Base-by-base conservation (phyloP, 768 basidiomycete genomes). In the Austroboletus eburneus region DNA sequence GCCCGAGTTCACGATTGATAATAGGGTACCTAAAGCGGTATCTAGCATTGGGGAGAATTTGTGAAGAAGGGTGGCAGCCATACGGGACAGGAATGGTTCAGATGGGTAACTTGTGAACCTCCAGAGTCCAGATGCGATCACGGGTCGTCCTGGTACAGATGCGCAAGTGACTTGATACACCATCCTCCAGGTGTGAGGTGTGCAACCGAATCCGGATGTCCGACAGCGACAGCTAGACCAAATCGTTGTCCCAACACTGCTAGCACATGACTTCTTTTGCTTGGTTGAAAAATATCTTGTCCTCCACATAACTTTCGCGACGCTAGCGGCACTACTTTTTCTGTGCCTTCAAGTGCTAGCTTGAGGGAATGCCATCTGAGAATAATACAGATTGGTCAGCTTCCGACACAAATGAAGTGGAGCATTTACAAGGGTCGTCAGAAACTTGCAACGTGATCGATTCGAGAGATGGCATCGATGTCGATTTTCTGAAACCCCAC, bases 101-200 rank as follows among this genome's bases (percentile, higher is more conserved):
- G 52, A 50, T 35, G 43, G 48, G 34, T 48, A 50, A 14, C 33
- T 33, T 13, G 49, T 50, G 27, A 42, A 41, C n/a, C 22, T 48
- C 48, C 52, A n/a, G n/a, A n/a, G n/a, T n/a, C n/a, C n/a, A 44
- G 13, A 9, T 23, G 17, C 39, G 44, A 42, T 44, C 44, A 37
- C 29, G 24, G 12, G 46, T 48, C 3, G 27, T 43, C 29, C 9
- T 24, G 34, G 35, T 24, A 18, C 43, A 55, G 14, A 55, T 21
- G 13, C 45, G 55, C 7, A 56, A 30, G 32, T 55, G 53, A 13
- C 40, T 50, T 10, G 43, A 42, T 10, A 55, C 43, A 14, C 20
- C 45, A 0, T 9, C 24, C 18, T 51, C 43, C 20, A 45, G 17
- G 24, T n/a, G n/a, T n/a, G n/a, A n/a, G n/a, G n/a, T n/a, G n/a